These are phyloP conservation scores for Pythium vanterpoolii DNA, from an alignment of 352 stramenopile genomes.

Conservation along the genomic window DNA sequence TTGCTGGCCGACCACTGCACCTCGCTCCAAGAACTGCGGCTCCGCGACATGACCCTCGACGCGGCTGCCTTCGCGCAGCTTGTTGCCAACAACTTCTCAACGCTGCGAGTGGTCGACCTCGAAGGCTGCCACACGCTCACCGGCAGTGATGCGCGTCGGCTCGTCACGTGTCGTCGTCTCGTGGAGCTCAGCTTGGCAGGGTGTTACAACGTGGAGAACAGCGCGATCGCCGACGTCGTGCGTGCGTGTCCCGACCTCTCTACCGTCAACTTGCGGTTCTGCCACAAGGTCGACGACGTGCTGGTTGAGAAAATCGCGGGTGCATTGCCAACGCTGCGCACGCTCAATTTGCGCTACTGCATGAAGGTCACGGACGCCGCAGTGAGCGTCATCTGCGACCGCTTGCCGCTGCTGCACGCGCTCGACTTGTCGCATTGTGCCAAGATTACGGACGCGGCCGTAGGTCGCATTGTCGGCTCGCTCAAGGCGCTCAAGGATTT, in stretches of 20 bases:
- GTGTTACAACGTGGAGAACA: slow-evolving; percentile 80
- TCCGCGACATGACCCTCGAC: slow-evolving; percentile 75
- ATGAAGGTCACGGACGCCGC: slow-evolving; percentile 81
- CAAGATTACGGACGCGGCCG: slow-evolving; percentile 70
- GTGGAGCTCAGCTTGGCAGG: slow-evolving; percentile 64
- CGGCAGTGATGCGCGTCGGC: slow-evolving; percentile 40
- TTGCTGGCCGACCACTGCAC: slow-evolving; percentile 35
- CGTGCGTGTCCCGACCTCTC: slow-evolving; percentile 41
- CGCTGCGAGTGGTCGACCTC: slow-evolving; percentile 66
- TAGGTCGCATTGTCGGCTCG: slow-evolving; percentile 50
- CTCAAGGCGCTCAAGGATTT: slow-evolving; percentile 64
- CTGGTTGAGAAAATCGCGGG: slow-evolving; percentile 53
- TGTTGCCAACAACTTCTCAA: slow-evolving; percentile 37
- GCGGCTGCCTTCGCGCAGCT: slow-evolving; percentile 42
- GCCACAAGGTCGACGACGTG: slow-evolving; percentile 81
- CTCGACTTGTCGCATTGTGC: slow-evolving; percentile 83
- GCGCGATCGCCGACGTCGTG: slow-evolving; percentile 49
- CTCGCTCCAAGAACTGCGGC: slow-evolving; percentile 51
- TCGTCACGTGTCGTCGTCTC: slow-evolving; percentile 45
- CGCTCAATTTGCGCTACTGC: slow-evolving; percentile 83
- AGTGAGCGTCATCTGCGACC: slow-evolving; percentile 52
- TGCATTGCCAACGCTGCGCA: slow-evolving; percentile 43
- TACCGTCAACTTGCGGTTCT: slow-evolving; percentile 75
- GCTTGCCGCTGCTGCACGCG: slow-evolving; percentile 39
- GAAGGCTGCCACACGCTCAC: slow-evolving; percentile 74